phyloP scores from a whole-genome alignment of 108 stramenopile genomes.

The Skeletonema grethae region DNA sequence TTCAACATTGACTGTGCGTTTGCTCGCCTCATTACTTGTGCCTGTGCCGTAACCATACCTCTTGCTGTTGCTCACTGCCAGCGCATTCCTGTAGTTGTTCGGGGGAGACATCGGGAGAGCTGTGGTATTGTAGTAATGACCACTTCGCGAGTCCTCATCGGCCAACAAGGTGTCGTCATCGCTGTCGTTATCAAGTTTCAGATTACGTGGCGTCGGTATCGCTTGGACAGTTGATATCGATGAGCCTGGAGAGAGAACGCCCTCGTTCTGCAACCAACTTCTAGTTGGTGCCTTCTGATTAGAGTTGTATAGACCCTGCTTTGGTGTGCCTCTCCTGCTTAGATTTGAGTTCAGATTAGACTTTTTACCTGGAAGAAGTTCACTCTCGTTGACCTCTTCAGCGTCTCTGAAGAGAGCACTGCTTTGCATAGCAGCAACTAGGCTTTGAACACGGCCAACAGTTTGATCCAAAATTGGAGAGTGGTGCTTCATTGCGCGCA shows the following conservation, averaged over 20 bases:
- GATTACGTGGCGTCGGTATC: slow-evolving; percentile 42
- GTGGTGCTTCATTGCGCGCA: slow-evolving; percentile 18
- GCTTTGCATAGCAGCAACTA: background rate
- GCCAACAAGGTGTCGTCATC: slow-evolving; percentile 12
- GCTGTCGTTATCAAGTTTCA: slow-evolving; percentile 25
- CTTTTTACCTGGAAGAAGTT: background rate
- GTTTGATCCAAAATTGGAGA: slow-evolving; percentile 12
- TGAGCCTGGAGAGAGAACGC: slow-evolving; percentile 37
- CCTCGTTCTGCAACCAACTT: slow-evolving; percentile 13
- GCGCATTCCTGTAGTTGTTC: background rate
- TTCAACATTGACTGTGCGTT: slow-evolving; percentile 1
- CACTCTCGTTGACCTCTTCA: background rate
- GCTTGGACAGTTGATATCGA: slow-evolving; percentile 36
- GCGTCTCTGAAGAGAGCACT: background rate
- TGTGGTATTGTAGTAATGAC: slow-evolving; percentile 29
- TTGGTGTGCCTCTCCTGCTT: background rate
- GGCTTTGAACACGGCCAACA: background rate
- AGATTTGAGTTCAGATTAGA: background rate
- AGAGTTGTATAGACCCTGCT: background rate
- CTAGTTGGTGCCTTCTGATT: background rate
- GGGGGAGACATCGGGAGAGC: slow-evolving; percentile 42
- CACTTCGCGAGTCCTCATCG: slow-evolving; percentile 7
- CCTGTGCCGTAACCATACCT: background rate
- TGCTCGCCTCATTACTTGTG: background rate
- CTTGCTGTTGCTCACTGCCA: slow-evolving; percentile 1